Evolutionary conservation across 164 flowering plant genomes (phyloP).

Genomic region (Protea cynaroides): DNA sequence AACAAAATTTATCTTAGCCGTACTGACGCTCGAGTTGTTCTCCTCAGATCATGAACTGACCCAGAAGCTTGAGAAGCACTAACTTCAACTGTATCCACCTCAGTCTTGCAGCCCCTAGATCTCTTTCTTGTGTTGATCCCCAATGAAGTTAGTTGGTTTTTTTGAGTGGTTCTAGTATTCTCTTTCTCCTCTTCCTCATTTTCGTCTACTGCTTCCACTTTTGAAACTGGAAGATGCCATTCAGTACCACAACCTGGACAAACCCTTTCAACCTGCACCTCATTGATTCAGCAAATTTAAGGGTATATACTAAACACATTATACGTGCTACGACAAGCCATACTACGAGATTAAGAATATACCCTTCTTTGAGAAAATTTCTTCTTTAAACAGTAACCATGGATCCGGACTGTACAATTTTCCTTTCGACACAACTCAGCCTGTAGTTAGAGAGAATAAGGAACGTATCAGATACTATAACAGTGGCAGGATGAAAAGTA

Average conservation of each 20-base stretch:
- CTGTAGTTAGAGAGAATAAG: constrained; percentile 20
- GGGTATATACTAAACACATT: too few relatives aligned
- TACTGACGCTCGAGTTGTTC: constrained; percentile 26
- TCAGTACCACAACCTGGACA: constrained; percentile 67
- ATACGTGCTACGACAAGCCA: background rate
- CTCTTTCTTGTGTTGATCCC: constrained; percentile 20
- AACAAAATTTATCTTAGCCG: constrained; percentile 13
- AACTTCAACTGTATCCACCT: constrained; percentile 7
- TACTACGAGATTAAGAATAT: constrained; percentile 5
- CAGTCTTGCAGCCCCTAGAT: constrained; percentile 21
- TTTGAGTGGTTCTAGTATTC: constrained; percentile 14
- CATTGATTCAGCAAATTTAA: constrained; percentile 1
- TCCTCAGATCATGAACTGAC: constrained; percentile 9
- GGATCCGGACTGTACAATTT: constrained; percentile 62
- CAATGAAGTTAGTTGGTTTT: constrained; percentile 18
- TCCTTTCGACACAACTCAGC: constrained; percentile 56
- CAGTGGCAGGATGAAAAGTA: background rate
- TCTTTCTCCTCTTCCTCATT: constrained; percentile 20
- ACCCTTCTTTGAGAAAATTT: constrained; percentile 55
- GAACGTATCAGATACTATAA: background rate
- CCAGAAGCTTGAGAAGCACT: constrained; percentile 16
- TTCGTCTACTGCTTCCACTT: constrained; percentile 35
- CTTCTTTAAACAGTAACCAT: constrained; percentile 58
- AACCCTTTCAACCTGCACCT: constrained; percentile 42
- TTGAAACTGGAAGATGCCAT: constrained; percentile 39